Evolutionary conservation across 2,329 filamentous ascomycete genomes (phyloP).

Genomic region (Penicillium sp.): DNA sequence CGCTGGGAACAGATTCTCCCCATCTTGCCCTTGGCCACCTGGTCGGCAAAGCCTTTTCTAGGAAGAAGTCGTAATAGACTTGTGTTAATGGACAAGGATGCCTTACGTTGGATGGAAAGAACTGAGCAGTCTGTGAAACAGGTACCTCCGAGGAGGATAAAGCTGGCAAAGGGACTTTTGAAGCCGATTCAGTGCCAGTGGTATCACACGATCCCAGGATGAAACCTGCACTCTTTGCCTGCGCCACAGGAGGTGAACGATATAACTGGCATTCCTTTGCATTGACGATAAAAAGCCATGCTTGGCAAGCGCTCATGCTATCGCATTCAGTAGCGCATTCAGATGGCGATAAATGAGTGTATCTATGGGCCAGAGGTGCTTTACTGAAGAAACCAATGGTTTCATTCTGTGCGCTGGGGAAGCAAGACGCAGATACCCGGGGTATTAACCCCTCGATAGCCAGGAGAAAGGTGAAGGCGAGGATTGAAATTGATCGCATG

Average conservation of each 20-base stretch:
- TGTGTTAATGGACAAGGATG: neutral
- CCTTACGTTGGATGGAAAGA: neutral
- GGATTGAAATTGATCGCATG: neutral
- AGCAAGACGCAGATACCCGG: conserved; percentile 6
- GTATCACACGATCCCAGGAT: conserved; percentile 10
- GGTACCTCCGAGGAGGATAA: neutral
- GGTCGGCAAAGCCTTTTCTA: neutral
- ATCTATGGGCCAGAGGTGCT: conserved; percentile 2
- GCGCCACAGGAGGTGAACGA: conserved; percentile 3
- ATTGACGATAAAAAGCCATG: conserved; percentile 7
- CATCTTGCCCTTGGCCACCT: neutral
- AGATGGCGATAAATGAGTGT: conserved; percentile 6
- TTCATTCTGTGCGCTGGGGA: conserved; percentile 6
- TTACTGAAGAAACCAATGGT: conserved; percentile 8
- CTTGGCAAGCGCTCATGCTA: neutral
- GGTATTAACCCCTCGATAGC: neutral
- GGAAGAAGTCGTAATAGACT: neutral
- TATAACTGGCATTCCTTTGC: conserved; percentile 8
- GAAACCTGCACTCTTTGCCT: conserved; percentile 8
- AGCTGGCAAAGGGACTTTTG: neutral
- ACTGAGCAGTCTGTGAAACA: neutral
- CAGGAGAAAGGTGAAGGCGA: neutral
- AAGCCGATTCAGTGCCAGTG: neutral
- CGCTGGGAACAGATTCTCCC: neutral
- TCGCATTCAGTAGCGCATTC: neutral